Percentiles rank a stretch among this genome's conserved stretches.
phyloP scores from a whole-genome alignment of 495 filamentous ascomycete species.

The Staphylotrichum longicolle region DNA sequence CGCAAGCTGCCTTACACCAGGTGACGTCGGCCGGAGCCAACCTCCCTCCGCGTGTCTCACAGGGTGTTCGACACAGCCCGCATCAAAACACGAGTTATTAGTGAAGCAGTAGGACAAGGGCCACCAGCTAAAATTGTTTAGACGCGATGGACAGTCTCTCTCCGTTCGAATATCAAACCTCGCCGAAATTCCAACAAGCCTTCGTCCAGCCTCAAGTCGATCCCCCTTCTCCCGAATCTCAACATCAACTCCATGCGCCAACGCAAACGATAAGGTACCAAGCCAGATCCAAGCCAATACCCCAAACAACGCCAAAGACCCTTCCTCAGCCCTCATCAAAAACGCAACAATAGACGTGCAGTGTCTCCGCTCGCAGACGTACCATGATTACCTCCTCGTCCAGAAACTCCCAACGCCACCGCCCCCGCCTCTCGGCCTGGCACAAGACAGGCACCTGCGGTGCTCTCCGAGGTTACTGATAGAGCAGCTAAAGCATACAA shows the following conservation, averaged over 20 bases:
- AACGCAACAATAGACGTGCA: no score
- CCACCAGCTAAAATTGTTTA: no score
- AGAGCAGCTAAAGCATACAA: constrained; percentile 50
- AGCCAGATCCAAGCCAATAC: constrained; percentile 5
- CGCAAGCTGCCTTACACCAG: no score
- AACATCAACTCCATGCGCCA: neutral
- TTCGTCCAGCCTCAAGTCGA: no score
- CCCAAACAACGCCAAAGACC: neutral
- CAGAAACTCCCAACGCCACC: neutral
- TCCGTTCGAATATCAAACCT: no score
- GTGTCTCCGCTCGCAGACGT: neutral
- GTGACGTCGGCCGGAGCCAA: neutral
- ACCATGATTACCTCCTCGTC: neutral
- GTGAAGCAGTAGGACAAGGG: no score
- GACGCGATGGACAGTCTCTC: no score
- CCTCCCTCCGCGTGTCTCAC: neutral
- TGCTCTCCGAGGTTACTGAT: constrained; percentile 47
- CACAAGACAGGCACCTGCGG: constrained; percentile 45
- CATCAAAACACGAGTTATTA: no score
- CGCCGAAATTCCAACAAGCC: neutral
- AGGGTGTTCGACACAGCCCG: no score
- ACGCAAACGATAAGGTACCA: neutral
- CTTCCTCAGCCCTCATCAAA: neutral
- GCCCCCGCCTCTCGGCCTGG: constrained; percentile 33
- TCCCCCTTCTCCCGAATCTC: no score